Base-by-base conservation (phyloP, 352 stramenopile genomes). In the Globisporangium orthogonon region DNA sequence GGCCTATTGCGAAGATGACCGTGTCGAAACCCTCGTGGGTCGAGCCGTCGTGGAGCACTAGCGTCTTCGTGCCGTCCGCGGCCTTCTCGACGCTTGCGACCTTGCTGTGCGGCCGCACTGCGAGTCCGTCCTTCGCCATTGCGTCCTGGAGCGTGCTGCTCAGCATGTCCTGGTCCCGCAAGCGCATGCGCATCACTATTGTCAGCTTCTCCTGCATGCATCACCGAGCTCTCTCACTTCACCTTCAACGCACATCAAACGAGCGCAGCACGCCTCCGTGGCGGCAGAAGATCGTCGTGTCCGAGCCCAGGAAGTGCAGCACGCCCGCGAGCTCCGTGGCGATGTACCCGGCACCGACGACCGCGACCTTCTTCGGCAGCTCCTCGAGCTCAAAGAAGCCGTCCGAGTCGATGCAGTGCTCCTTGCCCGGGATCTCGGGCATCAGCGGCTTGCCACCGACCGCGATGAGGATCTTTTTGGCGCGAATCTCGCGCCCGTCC, bases 301-400 rank as follows among this genome's bases (percentile, higher is more conserved):
- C 86, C 1, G 78, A 85, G 9, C 95, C 94, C 4, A 99, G 68
- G n/a, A 68, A 79, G 53, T 97, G 87, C 18, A 99, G 83, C 18
- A 99, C 91, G 39, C 96, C 93, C 4, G 96, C 97, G 15, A 99
- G 69, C 77, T 99, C 97, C 3, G 98, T 93, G 29, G 94, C 97
- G 70, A 99, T 99, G 78, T 99, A 99, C 15, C 97, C 97, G 6
- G 92, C 97, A 46, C 97, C 97, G 9, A 99, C 82, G 7, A 99
- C 94, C 1, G 97, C 93, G 17, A 97, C 94, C 56, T 95, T 96
- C 50, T 89, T 78, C 2, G 97, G 97, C 62, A 92, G 68, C 23
- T 73, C 61, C 61, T 98, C 83, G 39, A 99, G 71, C 45, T 98
- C 87, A 71, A 99, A 99, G 76, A 99, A 99, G 3, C 87, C 95